Base-by-base conservation (phyloP, 345 rosid species). In the Turnera subulata region DNA sequence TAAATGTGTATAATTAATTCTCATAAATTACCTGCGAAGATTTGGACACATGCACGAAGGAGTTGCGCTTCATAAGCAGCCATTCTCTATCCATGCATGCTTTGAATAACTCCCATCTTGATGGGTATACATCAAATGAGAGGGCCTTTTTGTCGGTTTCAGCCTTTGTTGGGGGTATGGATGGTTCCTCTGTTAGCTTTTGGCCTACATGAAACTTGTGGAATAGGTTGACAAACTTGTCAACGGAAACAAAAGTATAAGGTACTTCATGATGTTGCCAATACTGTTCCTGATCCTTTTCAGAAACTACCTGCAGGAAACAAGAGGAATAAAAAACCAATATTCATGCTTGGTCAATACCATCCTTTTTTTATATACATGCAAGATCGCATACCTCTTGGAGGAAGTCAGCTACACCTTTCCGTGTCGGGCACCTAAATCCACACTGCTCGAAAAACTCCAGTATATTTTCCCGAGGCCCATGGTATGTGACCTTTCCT, bases 41-140 rank as follows among this genome's bases (percentile, higher is more conserved):
- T 59, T 75, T 83, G 44, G 71, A 78, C 19, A 76, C 63, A 38
- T 80, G 44, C 49, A 75, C 32, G 58, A 71, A 77, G 15, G 78
- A 68, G 62, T 80, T 83, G 3, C 82, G 67, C 59, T 65, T 78
- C 81, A 80, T 78, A 44, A 80, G 88, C 46, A 80, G 78, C 76
- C 76, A 73, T 63, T 83, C 91, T 73, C 89, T 82, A 11, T 75
- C 71, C 72, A 74, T 40, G 58, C 96, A 89, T 24, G 79, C 85
- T 68, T 73, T 80, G 70, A 83, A 71, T 35, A 89, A 62, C 57
- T 85, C 88, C 82, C 69, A 70, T 64, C 80, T 83, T 5, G 66
- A 40, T 0, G 88, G 68, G 53, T 83, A 80, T 45, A 50, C 50
- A 48, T 66, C 73, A 39, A 78, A 81, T 11, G 84, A 69, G 25